These are phyloP conservation scores for Cafeteria roenbergensis DNA, from an alignment of 108 stramenopile genomes.

Conservation along the genomic window DNA sequence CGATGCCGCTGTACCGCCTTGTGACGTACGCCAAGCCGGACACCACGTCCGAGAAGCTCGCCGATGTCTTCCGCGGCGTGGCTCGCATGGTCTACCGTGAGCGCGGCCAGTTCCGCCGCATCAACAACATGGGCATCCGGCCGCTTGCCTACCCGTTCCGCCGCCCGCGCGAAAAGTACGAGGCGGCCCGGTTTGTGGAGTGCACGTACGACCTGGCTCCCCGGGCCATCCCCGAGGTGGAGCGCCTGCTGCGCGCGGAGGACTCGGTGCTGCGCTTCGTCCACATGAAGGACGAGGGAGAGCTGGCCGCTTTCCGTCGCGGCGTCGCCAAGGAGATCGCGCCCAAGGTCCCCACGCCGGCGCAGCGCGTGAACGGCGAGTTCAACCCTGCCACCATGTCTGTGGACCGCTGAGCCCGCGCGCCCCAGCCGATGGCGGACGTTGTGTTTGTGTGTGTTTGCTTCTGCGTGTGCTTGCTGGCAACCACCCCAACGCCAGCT, in stretches of 20 bases:
- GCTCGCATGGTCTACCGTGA: constrained; percentile 2
- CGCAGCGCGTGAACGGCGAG: neutral
- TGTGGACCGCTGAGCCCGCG: too few species aligned
- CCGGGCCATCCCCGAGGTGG: neutral
- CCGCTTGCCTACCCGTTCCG: neutral
- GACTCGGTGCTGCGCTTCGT: neutral
- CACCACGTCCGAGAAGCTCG: neutral
- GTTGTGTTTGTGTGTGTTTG: too few species aligned
- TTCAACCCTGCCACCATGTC: constrained; percentile 4
- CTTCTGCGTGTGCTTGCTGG: too few species aligned
- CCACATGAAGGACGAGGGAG: neutral
- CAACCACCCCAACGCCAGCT: too few species aligned
- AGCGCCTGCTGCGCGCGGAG: neutral
- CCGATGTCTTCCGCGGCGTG: neutral
- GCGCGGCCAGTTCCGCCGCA: neutral
- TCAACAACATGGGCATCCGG: neutral
- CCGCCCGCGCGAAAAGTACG: neutral
- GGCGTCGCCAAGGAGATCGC: neutral
- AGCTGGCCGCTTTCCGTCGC: neutral
- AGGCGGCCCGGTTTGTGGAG: constrained; percentile 2
- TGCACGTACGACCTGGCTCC: constrained; percentile 3
- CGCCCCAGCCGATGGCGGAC: too few species aligned
- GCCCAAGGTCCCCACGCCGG: neutral
- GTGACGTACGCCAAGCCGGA: neutral
- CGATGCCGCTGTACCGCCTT: neutral